Evolutionary conservation across 345 rosid species (phyloP).

Genomic region (Rhodomyrtus tomentosa): DNA sequence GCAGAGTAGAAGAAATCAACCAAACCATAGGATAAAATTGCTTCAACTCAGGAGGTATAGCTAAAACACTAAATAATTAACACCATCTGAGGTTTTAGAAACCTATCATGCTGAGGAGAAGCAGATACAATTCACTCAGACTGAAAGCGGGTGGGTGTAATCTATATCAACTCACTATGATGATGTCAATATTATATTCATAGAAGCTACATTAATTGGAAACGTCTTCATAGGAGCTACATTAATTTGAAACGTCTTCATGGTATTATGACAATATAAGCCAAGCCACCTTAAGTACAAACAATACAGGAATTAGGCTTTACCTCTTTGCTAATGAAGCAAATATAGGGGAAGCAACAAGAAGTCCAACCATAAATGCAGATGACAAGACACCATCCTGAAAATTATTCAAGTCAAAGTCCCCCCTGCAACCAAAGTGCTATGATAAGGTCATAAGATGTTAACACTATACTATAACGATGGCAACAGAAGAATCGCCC

Average conservation of each 20-base stretch:
- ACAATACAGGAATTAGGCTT: background rate
- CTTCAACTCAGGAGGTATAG: background rate
- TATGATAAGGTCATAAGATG: background rate
- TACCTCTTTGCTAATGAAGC: conserved; percentile 87
- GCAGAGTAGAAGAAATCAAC: background rate
- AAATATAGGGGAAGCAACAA: conserved; percentile 81
- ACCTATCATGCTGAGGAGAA: background rate
- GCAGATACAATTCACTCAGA: background rate
- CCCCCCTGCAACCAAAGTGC: conserved; percentile 48
- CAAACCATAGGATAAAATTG: background rate
- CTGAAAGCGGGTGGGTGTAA: background rate
- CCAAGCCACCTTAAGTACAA: background rate
- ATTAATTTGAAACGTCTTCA: background rate
- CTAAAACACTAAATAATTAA: background rate
- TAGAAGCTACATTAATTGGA: background rate
- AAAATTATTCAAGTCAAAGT: conserved; percentile 62
- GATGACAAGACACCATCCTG: conserved; percentile 93
- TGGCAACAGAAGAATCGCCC: background rate
- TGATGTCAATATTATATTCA: background rate
- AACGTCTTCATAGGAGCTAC: background rate
- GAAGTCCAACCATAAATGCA: conserved; percentile 99
- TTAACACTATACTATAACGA: background rate
- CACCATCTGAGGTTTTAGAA: background rate
- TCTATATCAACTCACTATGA: background rate
- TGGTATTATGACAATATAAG: background rate